Conservation (phyloP, 2,329 filamentous ascomycete genomes). For the Ophiostoma pallidulum region DNA sequence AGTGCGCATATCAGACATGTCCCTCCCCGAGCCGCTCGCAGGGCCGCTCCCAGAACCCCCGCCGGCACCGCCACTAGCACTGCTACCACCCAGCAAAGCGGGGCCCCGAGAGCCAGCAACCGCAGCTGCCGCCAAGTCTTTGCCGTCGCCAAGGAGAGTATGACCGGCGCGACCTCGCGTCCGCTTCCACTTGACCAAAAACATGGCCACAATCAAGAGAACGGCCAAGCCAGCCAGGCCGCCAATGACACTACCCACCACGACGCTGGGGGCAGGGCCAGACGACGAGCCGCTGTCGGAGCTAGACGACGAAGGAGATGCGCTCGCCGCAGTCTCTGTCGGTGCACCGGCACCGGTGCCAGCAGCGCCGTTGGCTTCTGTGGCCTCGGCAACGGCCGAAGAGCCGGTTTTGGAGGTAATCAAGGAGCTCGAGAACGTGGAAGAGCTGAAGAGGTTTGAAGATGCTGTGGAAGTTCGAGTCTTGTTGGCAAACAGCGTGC, state of each 20-base stretch:
- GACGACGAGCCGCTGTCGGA: slow-evolving; percentile 17
- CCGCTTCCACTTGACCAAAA: slow-evolving; percentile 45
- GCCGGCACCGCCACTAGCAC: slow-evolving; percentile 18
- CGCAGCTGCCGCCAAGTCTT: slow-evolving; percentile 12
- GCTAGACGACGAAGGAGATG: slow-evolving; percentile 17
- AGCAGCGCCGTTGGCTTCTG: not conserved
- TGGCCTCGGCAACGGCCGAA: slow-evolving; percentile 8
- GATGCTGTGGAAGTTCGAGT: slow-evolving; percentile 18
- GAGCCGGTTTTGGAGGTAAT: slow-evolving; percentile 7
- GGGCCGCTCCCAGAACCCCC: slow-evolving; percentile 16
- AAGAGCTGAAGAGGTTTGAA: slow-evolving; percentile 6
- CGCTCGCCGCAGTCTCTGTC: slow-evolving; percentile 19
- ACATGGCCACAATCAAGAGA: slow-evolving; percentile 43
- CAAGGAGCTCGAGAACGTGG: slow-evolving; percentile 12
- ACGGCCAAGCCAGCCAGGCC: slow-evolving; percentile 50
- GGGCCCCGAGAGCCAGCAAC: slow-evolving; percentile 8
- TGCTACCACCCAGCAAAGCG: slow-evolving; percentile 13
- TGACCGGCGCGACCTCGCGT: slow-evolving; percentile 28
- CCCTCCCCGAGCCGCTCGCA: slow-evolving; percentile 2
- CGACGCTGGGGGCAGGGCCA: slow-evolving; percentile 23
- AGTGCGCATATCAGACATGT: slow-evolving; percentile 39
- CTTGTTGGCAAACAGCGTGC: slow-evolving; percentile 20
- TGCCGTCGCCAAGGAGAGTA: slow-evolving; percentile 34
- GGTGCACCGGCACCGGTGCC: slow-evolving; percentile 13
- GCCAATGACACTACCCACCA: slow-evolving; percentile 50